Conservation (phyloP, 1,284 basidiomycete species). For the Pascua guehoae region DNA sequence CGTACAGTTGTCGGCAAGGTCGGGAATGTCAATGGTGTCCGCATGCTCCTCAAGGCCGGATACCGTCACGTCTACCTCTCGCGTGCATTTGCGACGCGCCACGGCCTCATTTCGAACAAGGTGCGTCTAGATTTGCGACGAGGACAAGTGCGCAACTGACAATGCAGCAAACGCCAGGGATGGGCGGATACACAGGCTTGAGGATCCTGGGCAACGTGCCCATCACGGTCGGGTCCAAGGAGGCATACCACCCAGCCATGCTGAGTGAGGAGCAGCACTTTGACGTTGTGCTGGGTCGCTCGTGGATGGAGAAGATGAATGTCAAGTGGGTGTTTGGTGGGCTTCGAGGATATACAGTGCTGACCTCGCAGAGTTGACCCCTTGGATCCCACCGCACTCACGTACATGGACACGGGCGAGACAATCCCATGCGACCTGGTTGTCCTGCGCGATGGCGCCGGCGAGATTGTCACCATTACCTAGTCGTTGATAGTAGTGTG, state of each 20-base stretch:
- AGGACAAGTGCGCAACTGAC: too few relatives aligned
- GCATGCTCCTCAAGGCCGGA: conserved; percentile 90
- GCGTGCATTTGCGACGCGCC: conserved; percentile 81
- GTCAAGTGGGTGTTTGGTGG: conserved; percentile 54
- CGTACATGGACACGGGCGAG: conserved; percentile 94
- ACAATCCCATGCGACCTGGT: conserved; percentile 86
- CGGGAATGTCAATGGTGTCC: conserved; percentile 80
- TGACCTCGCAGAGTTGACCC: conserved; percentile 58
- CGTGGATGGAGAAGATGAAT: conserved; percentile 87
- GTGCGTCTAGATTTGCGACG: conserved; percentile 13
- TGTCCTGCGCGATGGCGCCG: conserved; percentile 67
- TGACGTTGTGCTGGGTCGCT: conserved; percentile 88
- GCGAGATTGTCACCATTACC: conserved; percentile 82
- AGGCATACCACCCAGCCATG: conserved; percentile 54
- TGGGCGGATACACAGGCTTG: conserved; percentile 46
- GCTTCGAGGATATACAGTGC: neutral
- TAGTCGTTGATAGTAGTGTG: conserved; percentile 33
- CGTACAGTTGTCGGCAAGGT: conserved; percentile 87
- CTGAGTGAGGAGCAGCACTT: conserved; percentile 94
- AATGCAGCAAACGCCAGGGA: conserved; percentile 35
- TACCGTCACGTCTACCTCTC: conserved; percentile 95
- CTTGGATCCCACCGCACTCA: conserved; percentile 76
- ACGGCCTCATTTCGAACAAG: conserved; percentile 77
- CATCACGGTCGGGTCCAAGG: conserved; percentile 53
- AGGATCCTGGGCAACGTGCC: conserved; percentile 71